Percentiles rank a stretch among this genome's conserved stretches.
phyloP scores from a whole-genome alignment of 352 stramenopile species.

The Lagenidium giganteum region DNA sequence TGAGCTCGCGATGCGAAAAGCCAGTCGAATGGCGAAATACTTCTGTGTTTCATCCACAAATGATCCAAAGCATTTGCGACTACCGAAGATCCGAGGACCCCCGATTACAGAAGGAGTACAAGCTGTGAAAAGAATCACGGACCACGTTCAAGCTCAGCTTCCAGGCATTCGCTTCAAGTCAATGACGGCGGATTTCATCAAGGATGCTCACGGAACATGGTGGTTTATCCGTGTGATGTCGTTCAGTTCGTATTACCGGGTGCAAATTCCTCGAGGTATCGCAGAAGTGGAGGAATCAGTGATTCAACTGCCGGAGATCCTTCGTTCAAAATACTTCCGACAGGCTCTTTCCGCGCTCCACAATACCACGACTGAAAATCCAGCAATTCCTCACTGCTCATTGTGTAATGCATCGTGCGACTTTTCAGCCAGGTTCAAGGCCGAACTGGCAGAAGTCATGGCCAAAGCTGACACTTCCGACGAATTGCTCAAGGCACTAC shows the following conservation, averaged over 20 bases:
- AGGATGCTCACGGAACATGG: slow-evolving; percentile 48
- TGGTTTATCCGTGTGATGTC: slow-evolving; percentile 64
- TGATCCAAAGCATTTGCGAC: slow-evolving; percentile 21
- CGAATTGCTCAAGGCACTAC: slow-evolving; percentile 25
- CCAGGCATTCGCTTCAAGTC: slow-evolving; percentile 46
- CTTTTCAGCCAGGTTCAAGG: slow-evolving; percentile 27
- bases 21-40: slow-evolving; percentile 18
- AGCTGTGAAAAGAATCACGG: slow-evolving; percentile 42
- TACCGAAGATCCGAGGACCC: slow-evolving; percentile 51
- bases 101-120: slow-evolving; percentile 46
- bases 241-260: slow-evolving; percentile 39
- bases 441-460: slow-evolving; percentile 34
- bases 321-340: slow-evolving; percentile 38
- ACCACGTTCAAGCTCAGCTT: slow-evolving; percentile 61
- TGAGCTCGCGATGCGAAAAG: slow-evolving; percentile 22
- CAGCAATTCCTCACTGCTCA: slow-evolving; percentile 32
- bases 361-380: slow-evolving; percentile 4
- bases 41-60: slow-evolving; percentile 39
- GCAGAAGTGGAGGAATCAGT: slow-evolving; percentile 34
- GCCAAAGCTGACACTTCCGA: slow-evolving; percentile 13
- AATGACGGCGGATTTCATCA: slow-evolving; percentile 69
- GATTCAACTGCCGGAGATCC: slow-evolving; percentile 17
- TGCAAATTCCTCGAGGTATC: slow-evolving; percentile 20
- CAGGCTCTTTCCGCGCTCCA: slow-evolving; percentile 10
- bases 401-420: slow-evolving; percentile 55